phyloP scores from a whole-genome alignment of 176 grass and related monocot species.

The Musa troglodytarum region DNA sequence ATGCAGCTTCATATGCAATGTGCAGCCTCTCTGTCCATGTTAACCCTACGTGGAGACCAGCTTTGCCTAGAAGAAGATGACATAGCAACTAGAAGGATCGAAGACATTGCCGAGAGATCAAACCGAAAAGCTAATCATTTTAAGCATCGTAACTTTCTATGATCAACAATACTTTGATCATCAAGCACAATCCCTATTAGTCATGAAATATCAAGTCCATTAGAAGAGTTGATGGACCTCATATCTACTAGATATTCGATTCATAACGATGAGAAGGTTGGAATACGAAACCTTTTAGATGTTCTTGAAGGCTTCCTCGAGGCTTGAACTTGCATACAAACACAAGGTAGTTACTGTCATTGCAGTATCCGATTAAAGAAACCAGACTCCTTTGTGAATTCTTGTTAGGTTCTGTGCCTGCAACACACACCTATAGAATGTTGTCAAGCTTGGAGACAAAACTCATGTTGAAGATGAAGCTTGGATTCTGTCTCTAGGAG shows the following conservation, averaged over 20 bases:
- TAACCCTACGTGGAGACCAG: not conserved
- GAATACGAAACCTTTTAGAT: not conserved
- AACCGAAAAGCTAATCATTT: too few relatives aligned
- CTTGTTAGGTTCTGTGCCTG: not conserved
- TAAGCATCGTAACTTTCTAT: too few relatives aligned
- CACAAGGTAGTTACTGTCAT: not conserved
- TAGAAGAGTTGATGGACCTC: too few relatives aligned
- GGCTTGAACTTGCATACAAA: not conserved
- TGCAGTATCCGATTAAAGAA: not conserved
- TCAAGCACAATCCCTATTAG: too few relatives aligned
- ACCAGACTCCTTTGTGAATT: not conserved
- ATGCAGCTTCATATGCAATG: conserved; percentile 14
- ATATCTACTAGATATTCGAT: not conserved
- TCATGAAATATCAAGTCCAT: too few relatives aligned
- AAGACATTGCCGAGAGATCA: not conserved
- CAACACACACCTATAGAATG: not conserved
- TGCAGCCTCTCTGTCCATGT: not conserved
- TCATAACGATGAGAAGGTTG: not conserved
- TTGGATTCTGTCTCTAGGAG: too few relatives aligned
- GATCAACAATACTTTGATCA: too few relatives aligned
- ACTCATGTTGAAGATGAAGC: too few relatives aligned
- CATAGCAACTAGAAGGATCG: not conserved
- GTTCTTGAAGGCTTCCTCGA: not conserved
- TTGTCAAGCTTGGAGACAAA: not conserved
- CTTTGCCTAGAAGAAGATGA: not conserved